Evolutionary conservation across 2,329 filamentous ascomycete genomes (phyloP).

Genomic region (Talaromyces atroroseus): DNA sequence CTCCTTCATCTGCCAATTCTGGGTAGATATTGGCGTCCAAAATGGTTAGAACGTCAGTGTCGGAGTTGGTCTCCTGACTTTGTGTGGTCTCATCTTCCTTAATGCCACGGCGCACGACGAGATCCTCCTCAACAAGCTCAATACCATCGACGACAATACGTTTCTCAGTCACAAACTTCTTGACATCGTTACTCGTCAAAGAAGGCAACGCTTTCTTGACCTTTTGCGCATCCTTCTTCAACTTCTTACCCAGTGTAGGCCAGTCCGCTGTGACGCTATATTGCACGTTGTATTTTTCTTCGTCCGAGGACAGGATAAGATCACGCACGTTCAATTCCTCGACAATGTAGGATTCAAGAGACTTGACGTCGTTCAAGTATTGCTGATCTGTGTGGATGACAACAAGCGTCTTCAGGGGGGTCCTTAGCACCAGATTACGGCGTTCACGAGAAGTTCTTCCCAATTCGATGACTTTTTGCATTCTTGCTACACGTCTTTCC

Average conservation of each 20-base stretch:
- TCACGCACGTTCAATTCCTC: conserved; percentile 91
- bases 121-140: conserved; percentile 71
- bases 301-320: conserved; percentile 75
- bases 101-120: conserved; percentile 74
- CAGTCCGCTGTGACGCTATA: conserved; percentile 89
- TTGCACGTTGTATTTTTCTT: conserved; percentile 85
- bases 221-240: conserved; percentile 88
- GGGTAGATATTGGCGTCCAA: conserved; percentile 78
- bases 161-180: conserved; percentile 66
- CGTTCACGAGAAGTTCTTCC: conserved; percentile 81
- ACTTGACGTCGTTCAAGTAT: conserved; percentile 81
- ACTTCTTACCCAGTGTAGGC: conserved; percentile 90
- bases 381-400: conserved; percentile 79
- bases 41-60: conserved; percentile 84
- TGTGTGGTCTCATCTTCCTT: conserved; percentile 66
- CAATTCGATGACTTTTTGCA: conserved; percentile 95
- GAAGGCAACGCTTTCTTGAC: conserved; percentile 85
- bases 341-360: conserved; percentile 78
- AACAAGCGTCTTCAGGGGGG: conserved; percentile 79
- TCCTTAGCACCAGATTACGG: conserved; percentile 79
- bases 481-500: conserved; percentile 78
- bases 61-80: conserved; percentile 78
- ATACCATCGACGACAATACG: conserved; percentile 82
- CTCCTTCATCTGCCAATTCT: conserved; percentile 79
- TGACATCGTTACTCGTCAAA: conserved; percentile 74